Evolutionary conservation across 768 basidiomycete genomes (phyloP), one percentile per base, ranked within the genome.

Genomic region (Cystoderma amianthinum): DNA sequence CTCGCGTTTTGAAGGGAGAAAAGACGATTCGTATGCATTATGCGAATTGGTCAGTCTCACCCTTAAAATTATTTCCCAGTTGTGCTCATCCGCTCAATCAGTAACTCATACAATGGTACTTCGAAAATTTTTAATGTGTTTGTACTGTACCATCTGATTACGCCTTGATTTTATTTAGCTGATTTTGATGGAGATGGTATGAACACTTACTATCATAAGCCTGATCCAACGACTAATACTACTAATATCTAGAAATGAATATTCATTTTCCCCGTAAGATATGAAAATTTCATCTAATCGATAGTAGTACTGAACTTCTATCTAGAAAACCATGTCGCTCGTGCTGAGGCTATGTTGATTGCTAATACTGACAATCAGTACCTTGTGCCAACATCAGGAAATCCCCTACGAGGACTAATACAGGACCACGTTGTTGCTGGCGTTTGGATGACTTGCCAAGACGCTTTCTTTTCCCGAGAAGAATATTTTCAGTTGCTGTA

Each of bases 1-100:
- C 95, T 12, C 83, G 84, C 43, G 85, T 98, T 15, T 61, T 99
- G 47, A 77, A 82, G 46, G 96, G 95, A 18, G 96, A 99, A 64
- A 99, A 97, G 71, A 98, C 96, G 0, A 98, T 99, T 58, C 79
- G 96, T 11, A 94, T 99, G 94, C 96, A 99, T 67, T 99, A 99
- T 57, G 95, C 96, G 18, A 99, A 99, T 56, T 99, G 95, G 93
- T 95, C 44, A 39, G 80, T 68, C 33, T 16, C 40, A 6, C 12
- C 17, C 32, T 38, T 19, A 12, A 24, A 10, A n/a, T n/a, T 28
- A 30, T 35, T n/a, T 21, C 5, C 13, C 5, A 6, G 13, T 35
- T 16, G 21, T 24, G 16, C 12, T 34, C 6, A 42, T n/a, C 41
- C 18, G 21, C 32, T n/a, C 16, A 19, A 51, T 6, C 53, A 95